Evolutionary conservation across 2,329 filamentous ascomycete species (phyloP).

Genomic region (Pseudogymnoascus sp.): DNA sequence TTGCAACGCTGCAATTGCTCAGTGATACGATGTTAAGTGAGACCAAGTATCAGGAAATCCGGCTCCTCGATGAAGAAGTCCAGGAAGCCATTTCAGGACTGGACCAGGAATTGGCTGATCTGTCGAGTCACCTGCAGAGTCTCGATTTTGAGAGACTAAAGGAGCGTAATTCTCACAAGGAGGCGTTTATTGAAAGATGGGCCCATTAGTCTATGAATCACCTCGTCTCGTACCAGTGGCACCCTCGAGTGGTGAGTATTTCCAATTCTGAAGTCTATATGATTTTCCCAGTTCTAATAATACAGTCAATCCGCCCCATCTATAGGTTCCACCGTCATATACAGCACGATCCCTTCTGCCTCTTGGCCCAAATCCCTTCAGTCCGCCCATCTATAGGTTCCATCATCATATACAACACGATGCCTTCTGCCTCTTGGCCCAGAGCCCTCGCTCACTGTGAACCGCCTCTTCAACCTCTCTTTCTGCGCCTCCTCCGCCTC

Average conservation of each 20-base stretch:
- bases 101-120: slow-evolving; percentile 31
- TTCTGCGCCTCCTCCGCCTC: slow-evolving; percentile 20
- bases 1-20: slow-evolving; percentile 42
- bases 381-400: slow-evolving; percentile 25
- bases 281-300: not conserved
- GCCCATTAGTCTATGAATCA: not conserved
- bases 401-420: slow-evolving; percentile 26
- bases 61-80: slow-evolving; percentile 46
- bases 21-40: slow-evolving; percentile 48
- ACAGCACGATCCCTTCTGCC: slow-evolving; percentile 21
- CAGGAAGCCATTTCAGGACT: slow-evolving; percentile 39
- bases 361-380: slow-evolving; percentile 20
- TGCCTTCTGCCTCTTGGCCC: slow-evolving; percentile 21
- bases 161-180: slow-evolving; percentile 40
- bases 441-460: slow-evolving; percentile 18
- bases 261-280: not conserved
- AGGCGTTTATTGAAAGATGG: slow-evolving; percentile 43
- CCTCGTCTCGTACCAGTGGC: not conserved
- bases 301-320: not conserved
- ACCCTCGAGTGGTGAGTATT: not conserved
- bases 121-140: slow-evolving; percentile 31
- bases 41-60: slow-evolving; percentile 41
- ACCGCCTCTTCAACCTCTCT: slow-evolving; percentile 20
- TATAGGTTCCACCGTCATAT: slow-evolving; percentile 27
- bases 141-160: slow-evolving; percentile 31